A percentile compares a stretch with the other conserved stretches of the same genome.
Evolutionary conservation across 2,329 filamentous ascomycete genomes (phyloP).

Genomic region (Mariannaea sp.): DNA sequence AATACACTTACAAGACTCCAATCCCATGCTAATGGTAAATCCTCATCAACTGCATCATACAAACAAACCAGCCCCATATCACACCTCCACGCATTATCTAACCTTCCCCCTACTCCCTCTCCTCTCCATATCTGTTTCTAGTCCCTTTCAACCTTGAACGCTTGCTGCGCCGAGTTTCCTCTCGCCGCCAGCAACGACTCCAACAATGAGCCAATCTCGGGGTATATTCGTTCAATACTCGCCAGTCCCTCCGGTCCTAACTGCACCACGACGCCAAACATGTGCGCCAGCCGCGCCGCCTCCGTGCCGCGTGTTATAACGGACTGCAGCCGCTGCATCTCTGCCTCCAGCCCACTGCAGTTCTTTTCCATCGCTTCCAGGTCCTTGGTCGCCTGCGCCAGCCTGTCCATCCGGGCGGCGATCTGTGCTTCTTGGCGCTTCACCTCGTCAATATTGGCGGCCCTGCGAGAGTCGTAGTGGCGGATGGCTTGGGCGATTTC

Average conservation of each 20-base stretch:
- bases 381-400: constrained; percentile 26
- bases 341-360: constrained; percentile 27
- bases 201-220: constrained; percentile 37
- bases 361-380: constrained; percentile 29
- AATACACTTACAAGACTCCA: constrained; percentile 10
- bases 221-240: constrained; percentile 38
- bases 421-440: constrained; percentile 33
- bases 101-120: too few species aligned
- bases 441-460: constrained; percentile 36
- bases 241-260: constrained; percentile 34
- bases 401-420: constrained; percentile 25
- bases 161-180: constrained; percentile 18
- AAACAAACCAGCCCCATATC: constrained; percentile 6
- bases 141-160: constrained; percentile 16
- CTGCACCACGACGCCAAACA: constrained; percentile 37
- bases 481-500: constrained; percentile 38
- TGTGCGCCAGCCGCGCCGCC: constrained; percentile 32
- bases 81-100: too few species aligned
- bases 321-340: constrained; percentile 33
- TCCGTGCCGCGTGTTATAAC: constrained; percentile 32
- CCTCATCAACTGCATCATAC: constrained; percentile 10
- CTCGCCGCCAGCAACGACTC: constrained; percentile 33
- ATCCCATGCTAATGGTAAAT: constrained; percentile 4
- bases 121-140: neutral
- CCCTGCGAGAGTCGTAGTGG: constrained; percentile 32